phyloP scores from a whole-genome alignment of 371 early-diverging fungal species.

The Zopfochytrium polystomum region DNA sequence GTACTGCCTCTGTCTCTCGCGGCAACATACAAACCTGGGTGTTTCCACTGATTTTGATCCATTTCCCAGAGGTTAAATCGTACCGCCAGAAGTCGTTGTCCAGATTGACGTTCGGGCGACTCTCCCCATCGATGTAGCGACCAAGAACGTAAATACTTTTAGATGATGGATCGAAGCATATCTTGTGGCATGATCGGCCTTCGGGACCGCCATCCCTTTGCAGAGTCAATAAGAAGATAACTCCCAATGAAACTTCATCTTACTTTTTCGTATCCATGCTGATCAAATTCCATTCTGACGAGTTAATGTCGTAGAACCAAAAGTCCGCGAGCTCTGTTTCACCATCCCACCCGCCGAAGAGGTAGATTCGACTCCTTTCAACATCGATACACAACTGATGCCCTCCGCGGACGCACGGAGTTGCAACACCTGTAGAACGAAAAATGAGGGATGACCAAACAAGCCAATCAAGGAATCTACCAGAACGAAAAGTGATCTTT shows the following conservation, averaged over 20 bases:
- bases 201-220: conserved; percentile 81
- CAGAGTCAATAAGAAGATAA: not conserved
- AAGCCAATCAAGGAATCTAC: conserved; percentile 9
- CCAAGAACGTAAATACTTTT: conserved; percentile 81
- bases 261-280: conserved; percentile 70
- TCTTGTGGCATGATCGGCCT: conserved; percentile 89
- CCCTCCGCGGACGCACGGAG: conserved; percentile 74
- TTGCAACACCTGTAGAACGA: conserved; percentile 5
- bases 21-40: too few species aligned
- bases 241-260: not conserved
- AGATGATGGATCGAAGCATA: conserved; percentile 75
- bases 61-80: conserved; percentile 61
- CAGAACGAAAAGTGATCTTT: conserved; percentile 42
- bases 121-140: conserved; percentile 75
- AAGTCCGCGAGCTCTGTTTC: conserved; percentile 81
- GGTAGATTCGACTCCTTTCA: conserved; percentile 69
- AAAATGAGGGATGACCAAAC: not conserved
- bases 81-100: conserved; percentile 87
- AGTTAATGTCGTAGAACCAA: conserved; percentile 73
- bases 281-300: conserved; percentile 68
- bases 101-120: conserved; percentile 56
- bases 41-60: conserved; percentile 72
- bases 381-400: conserved; percentile 95
- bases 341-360: conserved; percentile 97
- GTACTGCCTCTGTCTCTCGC: conserved; percentile 2